Evolutionary conservation across 805 yeast genomes (phyloP), one percentile per base, ranked within the genome.

Genomic region (Candida arabinofermentans): DNA sequence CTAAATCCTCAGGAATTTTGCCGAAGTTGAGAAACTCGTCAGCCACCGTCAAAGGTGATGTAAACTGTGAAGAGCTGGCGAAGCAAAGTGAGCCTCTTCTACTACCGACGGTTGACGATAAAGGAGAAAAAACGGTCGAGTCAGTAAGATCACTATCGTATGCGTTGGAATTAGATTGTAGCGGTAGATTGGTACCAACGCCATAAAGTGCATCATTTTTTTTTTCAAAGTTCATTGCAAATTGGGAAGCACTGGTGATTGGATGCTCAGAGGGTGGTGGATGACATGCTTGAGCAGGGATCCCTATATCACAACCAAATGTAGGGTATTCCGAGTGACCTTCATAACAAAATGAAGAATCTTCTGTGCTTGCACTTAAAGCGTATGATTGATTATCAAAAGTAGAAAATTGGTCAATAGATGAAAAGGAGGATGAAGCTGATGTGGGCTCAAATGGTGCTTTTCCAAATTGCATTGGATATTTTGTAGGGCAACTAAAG

Each of bases 221-320:
- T 27, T 27, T 12, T 5, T 27, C 10, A n/a, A 18, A 14, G 12
- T 27, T n/a, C 2, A 4, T 17, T 17, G 21, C 32, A 29, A 19
- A 29, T 9, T 5, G 10, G 10, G 31, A 10, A 17, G 26, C 5
- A 14, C n/a, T n/a, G n/a, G n/a, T n/a, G n/a, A n/a, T n/a, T n/a
- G n/a, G n/a, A n/a, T n/a, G n/a, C n/a, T n/a, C n/a, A n/a, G n/a
- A n/a, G n/a, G n/a, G n/a, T n/a, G 57, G 55, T 9, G 57, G 57
- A n/a, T 42, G 34, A 27, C 57, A 53, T 13, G 57, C 57, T 27
- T 44, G 54, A 5, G 52, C 53, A 8, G 57, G 55, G 14, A 47
- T 27, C 16, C 30, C 44, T 33, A 53, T 31, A n/a, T 49, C 49
- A 26, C 43, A 51, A 2, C 53, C 53, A 24, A 22, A 26, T 8